Conservation (phyloP, 2,329 filamentous ascomycete species). For the Rhexocercosporidium sp. region DNA sequence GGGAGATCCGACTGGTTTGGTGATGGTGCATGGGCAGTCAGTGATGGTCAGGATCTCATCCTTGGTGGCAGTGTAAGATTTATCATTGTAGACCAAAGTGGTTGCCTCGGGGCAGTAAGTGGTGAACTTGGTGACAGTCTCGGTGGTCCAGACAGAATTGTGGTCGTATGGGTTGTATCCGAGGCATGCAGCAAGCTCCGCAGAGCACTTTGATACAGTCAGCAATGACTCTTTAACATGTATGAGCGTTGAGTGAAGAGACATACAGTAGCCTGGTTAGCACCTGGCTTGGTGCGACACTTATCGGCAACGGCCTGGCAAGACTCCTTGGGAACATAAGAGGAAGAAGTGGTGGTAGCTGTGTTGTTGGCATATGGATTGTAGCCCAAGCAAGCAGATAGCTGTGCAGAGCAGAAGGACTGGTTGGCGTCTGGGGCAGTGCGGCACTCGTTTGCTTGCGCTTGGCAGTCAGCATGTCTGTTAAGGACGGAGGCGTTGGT, state of each 20-base stretch:
- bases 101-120: slow-evolving; percentile 15
- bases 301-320: slow-evolving; percentile 8
- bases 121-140: slow-evolving; percentile 17
- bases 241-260: neutral
- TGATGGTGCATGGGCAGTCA: slow-evolving; percentile 22
- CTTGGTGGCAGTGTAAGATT: slow-evolving; percentile 13
- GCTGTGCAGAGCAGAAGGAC: slow-evolving; percentile 8
- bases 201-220: slow-evolving; percentile 5
- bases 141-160: slow-evolving; percentile 8
- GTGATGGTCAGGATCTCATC: slow-evolving; percentile 16
- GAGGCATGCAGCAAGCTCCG: slow-evolving; percentile 9
- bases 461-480: slow-evolving; percentile 2
- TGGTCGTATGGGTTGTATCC: slow-evolving; percentile 11
- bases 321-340: neutral
- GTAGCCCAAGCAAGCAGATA: slow-evolving; percentile 13
- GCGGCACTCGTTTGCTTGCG: slow-evolving; percentile 11
- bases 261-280: slow-evolving; percentile 14
- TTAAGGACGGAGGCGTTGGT: neutral
- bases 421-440: slow-evolving; percentile 13
- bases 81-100: slow-evolving; percentile 15
- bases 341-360: neutral
- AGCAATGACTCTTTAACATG: neutral
- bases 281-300: slow-evolving; percentile 7
- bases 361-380: slow-evolving; percentile 10
- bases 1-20: neutral